Evolutionary conservation across 139 green algal genomes (phyloP), one percentile per base, ranked within the genome.

Genomic region (Coelastrella sp.): DNA sequence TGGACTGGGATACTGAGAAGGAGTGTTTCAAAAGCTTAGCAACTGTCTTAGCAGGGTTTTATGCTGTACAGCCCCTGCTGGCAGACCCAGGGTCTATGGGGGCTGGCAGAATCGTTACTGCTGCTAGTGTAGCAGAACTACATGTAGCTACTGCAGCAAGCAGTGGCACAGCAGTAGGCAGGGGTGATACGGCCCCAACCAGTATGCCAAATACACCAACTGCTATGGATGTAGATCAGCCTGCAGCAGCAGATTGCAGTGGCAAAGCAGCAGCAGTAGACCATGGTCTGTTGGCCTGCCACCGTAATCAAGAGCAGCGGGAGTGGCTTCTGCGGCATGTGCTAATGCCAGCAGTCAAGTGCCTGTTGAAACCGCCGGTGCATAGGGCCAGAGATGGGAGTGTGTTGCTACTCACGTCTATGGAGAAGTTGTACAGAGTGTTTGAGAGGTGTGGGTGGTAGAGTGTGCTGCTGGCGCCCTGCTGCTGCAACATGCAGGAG

Each of bases 391-490:
- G 80, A 4, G 96, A 98, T 89, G 96, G 96, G 68, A 95, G 89
- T 16, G 91, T 97, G 8, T 83, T 98, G 59, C 94, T 99, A 93
- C 90, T 99, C 22, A 97, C 97, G 5, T 93, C 94, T 0, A 91
- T 99, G 82, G 97, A 99, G 88, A 93, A 95, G 22, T 94, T 99
- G 7, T 99, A 99, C 83, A 94, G 95, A 16, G 94, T 98, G 17
- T 99, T 99, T 94, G 97, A 99, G 94, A 91, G 97, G 13, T 99
- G 97, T 90, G 98, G 92, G 92, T 88, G 90, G 61, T 89, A 71
- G 61, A 47, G 32, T 47, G 32, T 47, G 32, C 32, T 47, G 32
- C 32, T 47, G 32, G 61, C 8, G 0, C 61, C 10, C 61, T 71
- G 61, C 61, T 71, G 61, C 61, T 19, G 61, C 11, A 71, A 47